Percentiles rank a stretch among this genome's conserved stretches.
Evolutionary conservation across 1,139 yeast genomes (phyloP).

Genomic region (Yamadazyma membranifaciens): DNA sequence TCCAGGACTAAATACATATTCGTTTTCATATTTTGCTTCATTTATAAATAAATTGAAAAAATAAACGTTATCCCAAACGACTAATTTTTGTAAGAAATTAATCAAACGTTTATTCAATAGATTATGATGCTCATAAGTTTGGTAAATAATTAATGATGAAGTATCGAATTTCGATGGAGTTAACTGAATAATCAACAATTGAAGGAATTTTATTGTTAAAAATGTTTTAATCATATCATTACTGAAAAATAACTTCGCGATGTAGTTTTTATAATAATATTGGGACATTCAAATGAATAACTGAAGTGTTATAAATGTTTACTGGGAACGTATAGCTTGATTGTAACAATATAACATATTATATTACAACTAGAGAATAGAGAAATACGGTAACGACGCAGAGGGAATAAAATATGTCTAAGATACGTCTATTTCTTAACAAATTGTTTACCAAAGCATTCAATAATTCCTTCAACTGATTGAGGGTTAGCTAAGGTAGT

Average conservation of each 20-base stretch:
- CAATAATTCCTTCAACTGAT: conserved; percentile 75
- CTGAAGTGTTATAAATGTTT: no score
- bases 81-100: conserved; percentile 43
- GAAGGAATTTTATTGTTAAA: conserved; percentile 26
- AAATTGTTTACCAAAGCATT: conserved; percentile 43
- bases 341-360: no score
- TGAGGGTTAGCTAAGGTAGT: conserved; percentile 88
- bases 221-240: conserved; percentile 19
- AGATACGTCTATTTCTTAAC: conserved; percentile 11
- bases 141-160: conserved; percentile 31
- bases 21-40: conserved; percentile 70
- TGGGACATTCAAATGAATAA: no score
- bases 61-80: conserved; percentile 87
- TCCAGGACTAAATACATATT: conserved; percentile 80
- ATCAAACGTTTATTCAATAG: conserved; percentile 5
- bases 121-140: conserved; percentile 6
- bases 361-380: no score
- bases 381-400: no score
- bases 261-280: no score
- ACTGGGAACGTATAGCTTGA: no score
- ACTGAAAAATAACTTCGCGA: no score
- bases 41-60: conserved; percentile 57
- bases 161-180: conserved; percentile 42
- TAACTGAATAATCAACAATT: conserved; percentile 28
- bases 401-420: no score